A percentile compares a stretch with the other conserved stretches of the same genome.
Conservation (phyloP, 2,329 filamentous ascomycete species). For the Akanthomyces lecanii region DNA sequence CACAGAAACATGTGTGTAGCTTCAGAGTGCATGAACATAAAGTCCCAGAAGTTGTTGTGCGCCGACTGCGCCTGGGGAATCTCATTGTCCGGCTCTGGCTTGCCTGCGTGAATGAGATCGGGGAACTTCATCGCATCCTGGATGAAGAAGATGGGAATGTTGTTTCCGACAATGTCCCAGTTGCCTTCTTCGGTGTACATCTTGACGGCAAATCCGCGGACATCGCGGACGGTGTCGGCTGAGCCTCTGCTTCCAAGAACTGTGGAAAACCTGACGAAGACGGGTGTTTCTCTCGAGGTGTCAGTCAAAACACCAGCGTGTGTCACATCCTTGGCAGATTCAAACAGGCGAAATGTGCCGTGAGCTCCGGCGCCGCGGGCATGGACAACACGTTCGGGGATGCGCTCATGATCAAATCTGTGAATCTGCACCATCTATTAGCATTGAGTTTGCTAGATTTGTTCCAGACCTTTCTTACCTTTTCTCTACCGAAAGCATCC, state of each 20-base stretch:
- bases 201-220: constrained; percentile 68
- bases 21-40: constrained; percentile 62
- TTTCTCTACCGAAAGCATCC: constrained; percentile 68
- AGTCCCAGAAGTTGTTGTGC: constrained; percentile 77
- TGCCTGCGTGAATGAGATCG: constrained; percentile 58
- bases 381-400: constrained; percentile 65
- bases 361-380: constrained; percentile 67
- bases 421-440: constrained; percentile 48
- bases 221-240: constrained; percentile 78
- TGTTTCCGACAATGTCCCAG: constrained; percentile 71
- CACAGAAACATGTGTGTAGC: constrained; percentile 77
- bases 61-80: constrained; percentile 67
- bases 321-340: constrained; percentile 63
- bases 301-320: constrained; percentile 57
- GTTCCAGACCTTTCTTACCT: constrained; percentile 42
- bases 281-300: constrained; percentile 57
- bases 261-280: constrained; percentile 74
- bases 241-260: constrained; percentile 71
- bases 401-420: constrained; percentile 64
- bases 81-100: constrained; percentile 67
- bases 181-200: constrained; percentile 72
- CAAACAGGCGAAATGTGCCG: constrained; percentile 64
- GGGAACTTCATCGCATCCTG: constrained; percentile 73
- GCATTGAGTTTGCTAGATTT: background rate
- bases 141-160: constrained; percentile 73